Evolutionary conservation across 163 green algal genomes (phyloP).

Genomic region (Prototheca wickerhamii): DNA sequence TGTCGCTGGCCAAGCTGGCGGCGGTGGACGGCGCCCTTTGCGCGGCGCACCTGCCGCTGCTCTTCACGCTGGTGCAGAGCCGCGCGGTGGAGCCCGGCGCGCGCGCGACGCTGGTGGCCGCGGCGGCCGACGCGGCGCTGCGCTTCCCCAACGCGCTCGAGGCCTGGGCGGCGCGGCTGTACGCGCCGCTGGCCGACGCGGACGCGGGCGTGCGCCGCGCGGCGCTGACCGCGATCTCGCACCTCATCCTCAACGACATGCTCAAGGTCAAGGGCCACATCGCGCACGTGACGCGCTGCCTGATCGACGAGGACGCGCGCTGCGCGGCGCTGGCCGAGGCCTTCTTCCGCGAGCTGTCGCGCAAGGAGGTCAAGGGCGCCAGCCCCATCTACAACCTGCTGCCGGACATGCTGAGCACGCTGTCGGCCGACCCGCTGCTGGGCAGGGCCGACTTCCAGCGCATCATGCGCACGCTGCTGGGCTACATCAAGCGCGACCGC

Average conservation of each 20-base stretch:
- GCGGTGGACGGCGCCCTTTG: conserved; percentile 70
- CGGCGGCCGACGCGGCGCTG: conserved; percentile 79
- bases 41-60: conserved; percentile 59
- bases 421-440: conserved; percentile 47
- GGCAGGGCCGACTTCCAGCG: conserved; percentile 42
- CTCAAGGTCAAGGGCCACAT: conserved; percentile 93
- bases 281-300: conserved; percentile 63
- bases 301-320: conserved; percentile 58
- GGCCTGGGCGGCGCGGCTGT: conserved; percentile 83
- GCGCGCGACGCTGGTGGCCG: conserved; percentile 72
- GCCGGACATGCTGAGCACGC: conserved; percentile 76
- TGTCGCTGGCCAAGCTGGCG: conserved; percentile 86
- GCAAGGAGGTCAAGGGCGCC: conserved; percentile 54
- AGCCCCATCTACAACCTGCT: conserved; percentile 85
- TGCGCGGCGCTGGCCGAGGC: conserved; percentile 49
- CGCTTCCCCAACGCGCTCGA: conserved; percentile 88
- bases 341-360: conserved; percentile 78
- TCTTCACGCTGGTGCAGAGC: conserved; percentile 75
- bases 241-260: conserved; percentile 95
- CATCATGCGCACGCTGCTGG: conserved; percentile 65
- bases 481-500: conserved; percentile 80
- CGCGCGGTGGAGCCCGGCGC: conserved; percentile 36
- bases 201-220: conserved; percentile 13
- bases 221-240: conserved; percentile 39
- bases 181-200: conserved; percentile 52